Evolutionary conservation across 1,284 basidiomycete species (phyloP), one percentile per base, ranked within the genome.

Genomic region (Sphagnurus paluster): DNA sequence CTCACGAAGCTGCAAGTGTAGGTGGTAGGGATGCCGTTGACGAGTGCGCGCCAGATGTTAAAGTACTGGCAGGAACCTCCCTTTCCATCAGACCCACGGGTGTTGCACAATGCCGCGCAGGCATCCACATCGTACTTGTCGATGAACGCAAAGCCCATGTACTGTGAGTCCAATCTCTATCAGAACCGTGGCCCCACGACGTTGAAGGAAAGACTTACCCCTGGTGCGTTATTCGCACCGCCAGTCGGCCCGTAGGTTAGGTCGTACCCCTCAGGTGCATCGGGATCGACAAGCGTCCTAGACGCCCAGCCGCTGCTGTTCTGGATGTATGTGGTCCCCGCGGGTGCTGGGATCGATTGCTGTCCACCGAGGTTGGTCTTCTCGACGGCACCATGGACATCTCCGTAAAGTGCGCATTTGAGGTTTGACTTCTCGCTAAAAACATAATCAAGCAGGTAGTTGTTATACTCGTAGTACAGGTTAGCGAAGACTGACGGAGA

Each of bases 41-140:
- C 67, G 20, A 72, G 59, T 10, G 71, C 71, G 37, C 70, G 68
- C 71, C 71, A 74, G 58, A 74, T 72, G 50, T 74, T 74, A 58
- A 74, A 71, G 61, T 65, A 72, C 39, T 67, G 63, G 56, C 71
- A 74, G 8, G 65, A 62, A 33, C 71, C 71, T 17, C 71, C 69
- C 11, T 49, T 49, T 10, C 58, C 44, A 40, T 70, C 65, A 2
- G 67, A 57, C 4, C 59, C 64, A 29, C 69, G 67, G 16, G 58
- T 59, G 39, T 70, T 71, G 54, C 71, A 73, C 23, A 67, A 58
- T 23, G 57, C 56, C 14, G 70, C 66, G 30, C 69, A 71, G 10
- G 67, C 67, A 5, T 61, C 41, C 39, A 68, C 65, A 43, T 70
- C 68, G 48, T 71, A 72, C 43, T 62, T 60, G 49, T 70, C 68